These are phyloP conservation scores for Diospyros kaki DNA, from an alignment of 148 eudicot species.

Conservation along the genomic window DNA sequence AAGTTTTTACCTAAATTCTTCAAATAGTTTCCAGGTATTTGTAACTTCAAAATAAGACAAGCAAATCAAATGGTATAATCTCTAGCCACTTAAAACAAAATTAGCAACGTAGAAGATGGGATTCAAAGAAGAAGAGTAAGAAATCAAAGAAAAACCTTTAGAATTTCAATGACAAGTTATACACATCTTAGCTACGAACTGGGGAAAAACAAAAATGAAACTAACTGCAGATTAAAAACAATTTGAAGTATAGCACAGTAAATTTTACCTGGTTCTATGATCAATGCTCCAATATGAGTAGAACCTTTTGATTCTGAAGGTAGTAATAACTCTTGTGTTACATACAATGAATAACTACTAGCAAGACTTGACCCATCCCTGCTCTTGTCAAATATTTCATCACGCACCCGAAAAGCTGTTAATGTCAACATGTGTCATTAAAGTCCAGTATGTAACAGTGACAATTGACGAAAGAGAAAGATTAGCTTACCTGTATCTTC, in stretches of 20 bases:
- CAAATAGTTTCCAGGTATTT: background rate
- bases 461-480: slow-evolving; percentile 2
- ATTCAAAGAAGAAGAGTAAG: too few relatives aligned
- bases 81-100: background rate
- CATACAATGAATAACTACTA: slow-evolving; percentile 40
- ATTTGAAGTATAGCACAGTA: background rate
- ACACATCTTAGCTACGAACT: background rate
- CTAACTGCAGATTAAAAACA: background rate
- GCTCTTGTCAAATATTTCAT: slow-evolving; percentile 56
- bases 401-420: slow-evolving; percentile 60
- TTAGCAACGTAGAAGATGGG: too few relatives aligned
- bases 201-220: background rate
- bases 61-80: background rate
- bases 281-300: slow-evolving; percentile 67
- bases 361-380: slow-evolving; percentile 64
- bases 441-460: background rate
- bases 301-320: slow-evolving; percentile 31
- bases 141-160: too few relatives aligned
- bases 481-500: slow-evolving; percentile 53
- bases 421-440: slow-evolving; percentile 7
- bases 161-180: too few relatives aligned
- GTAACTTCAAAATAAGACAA: background rate
- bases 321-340: slow-evolving; percentile 46
- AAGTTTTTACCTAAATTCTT: too few relatives aligned
- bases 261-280: slow-evolving; percentile 87